phyloP scores from a whole-genome alignment of 2,329 filamentous ascomycete genomes.

The Diplodia mutila region DNA sequence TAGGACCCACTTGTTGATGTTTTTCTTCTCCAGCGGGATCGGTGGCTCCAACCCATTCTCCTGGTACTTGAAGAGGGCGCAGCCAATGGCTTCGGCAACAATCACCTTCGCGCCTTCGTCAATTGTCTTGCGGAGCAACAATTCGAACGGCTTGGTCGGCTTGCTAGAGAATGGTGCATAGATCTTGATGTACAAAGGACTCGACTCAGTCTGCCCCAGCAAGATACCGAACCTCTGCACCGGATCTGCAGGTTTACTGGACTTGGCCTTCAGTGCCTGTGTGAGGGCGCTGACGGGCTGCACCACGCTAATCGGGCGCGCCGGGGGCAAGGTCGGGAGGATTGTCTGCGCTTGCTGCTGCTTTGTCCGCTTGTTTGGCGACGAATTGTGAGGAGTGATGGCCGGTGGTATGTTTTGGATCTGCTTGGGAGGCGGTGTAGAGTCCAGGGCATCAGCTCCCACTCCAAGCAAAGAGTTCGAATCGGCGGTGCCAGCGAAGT shows the following conservation, averaged over 20 bases:
- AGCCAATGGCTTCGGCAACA: conserved; percentile 79
- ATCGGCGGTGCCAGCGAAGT: conserved; percentile 54
- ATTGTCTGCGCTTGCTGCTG: conserved; percentile 51
- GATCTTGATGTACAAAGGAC: conserved; percentile 75
- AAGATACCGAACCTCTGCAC: conserved; percentile 77
- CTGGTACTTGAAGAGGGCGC: conserved; percentile 76
- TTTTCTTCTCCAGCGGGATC: conserved; percentile 67
- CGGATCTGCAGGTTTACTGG: conserved; percentile 69
- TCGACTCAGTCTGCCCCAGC: conserved; percentile 77
- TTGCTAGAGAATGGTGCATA: conserved; percentile 73
- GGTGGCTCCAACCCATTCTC: conserved; percentile 74
- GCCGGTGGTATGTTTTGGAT: conserved; percentile 47
- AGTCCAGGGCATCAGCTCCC: conserved; percentile 62
- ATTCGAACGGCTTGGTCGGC: conserved; percentile 68
- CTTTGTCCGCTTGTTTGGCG: conserved; percentile 64
- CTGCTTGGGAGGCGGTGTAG: conserved; percentile 52
- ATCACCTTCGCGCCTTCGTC: conserved; percentile 72
- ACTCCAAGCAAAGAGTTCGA: conserved; percentile 72
- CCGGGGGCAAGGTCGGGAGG: conserved; percentile 70
- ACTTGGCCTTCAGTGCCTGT: conserved; percentile 72
- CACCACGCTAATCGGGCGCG: conserved; percentile 70
- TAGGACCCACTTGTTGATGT: conserved; percentile 81
- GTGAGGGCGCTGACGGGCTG: conserved; percentile 73
- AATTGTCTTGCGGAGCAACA: conserved; percentile 70
- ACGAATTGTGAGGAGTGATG: conserved; percentile 51